A percentile compares a stretch with the other conserved stretches of the same genome.
These are phyloP conservation scores for Blastobotrys indianensis DNA, from an alignment of 1,139 yeast genomes.

Conservation along the genomic window DNA sequence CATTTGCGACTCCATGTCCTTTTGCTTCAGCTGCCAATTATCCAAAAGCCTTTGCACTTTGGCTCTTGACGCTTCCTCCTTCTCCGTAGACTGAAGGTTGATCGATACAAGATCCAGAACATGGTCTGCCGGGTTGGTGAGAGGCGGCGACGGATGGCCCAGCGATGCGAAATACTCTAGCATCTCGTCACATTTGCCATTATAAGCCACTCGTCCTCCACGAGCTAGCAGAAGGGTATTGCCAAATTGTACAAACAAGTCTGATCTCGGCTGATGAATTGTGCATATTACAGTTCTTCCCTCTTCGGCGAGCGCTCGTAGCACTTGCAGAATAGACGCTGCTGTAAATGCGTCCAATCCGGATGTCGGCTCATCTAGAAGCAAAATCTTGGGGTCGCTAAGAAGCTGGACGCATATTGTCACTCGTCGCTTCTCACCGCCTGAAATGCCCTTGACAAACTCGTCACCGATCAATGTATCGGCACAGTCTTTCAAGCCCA, in stretches of 20 bases:
- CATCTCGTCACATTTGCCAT: constrained; percentile 40
- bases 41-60: constrained; percentile 30
- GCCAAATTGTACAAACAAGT: constrained; percentile 58
- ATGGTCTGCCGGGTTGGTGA: constrained; percentile 66
- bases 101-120: constrained; percentile 63
- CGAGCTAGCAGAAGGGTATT: constrained; percentile 60
- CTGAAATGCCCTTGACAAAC: constrained; percentile 69
- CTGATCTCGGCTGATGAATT: constrained; percentile 78
- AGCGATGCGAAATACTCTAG: constrained; percentile 41
- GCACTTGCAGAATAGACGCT: constrained; percentile 55
- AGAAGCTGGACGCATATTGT: constrained; percentile 75
- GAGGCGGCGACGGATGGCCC: constrained; percentile 52
- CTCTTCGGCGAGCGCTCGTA: constrained; percentile 51
- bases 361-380: constrained; percentile 84
- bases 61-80: constrained; percentile 36
- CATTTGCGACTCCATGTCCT: neutral
- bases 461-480: constrained; percentile 72
- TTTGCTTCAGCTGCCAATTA: constrained; percentile 23
- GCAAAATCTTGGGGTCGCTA: constrained; percentile 62
- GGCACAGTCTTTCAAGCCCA: constrained; percentile 74
- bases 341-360: constrained; percentile 84
- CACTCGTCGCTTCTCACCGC: constrained; percentile 81
- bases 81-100: constrained; percentile 34
- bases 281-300: constrained; percentile 73
- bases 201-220: constrained; percentile 67